Percentiles rank a stretch among this genome's conserved stretches.
Conservation (phyloP, 441 rosid genomes). For the Macaranga tanarius region DNA sequence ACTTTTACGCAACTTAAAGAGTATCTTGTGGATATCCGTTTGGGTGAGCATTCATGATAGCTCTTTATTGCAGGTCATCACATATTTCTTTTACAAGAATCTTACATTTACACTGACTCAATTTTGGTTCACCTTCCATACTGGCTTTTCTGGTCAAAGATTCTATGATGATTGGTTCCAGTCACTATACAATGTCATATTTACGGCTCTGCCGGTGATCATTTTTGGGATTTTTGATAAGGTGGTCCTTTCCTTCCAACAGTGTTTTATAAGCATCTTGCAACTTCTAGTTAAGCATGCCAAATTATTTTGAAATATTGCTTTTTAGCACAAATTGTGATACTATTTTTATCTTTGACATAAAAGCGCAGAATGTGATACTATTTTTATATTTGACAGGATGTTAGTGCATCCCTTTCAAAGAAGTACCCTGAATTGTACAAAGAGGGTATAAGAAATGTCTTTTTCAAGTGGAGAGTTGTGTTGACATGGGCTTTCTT, state of each 20-base stretch:
- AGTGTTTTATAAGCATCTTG: constrained; percentile 1
- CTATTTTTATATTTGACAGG: constrained; percentile 41
- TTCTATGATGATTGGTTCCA: constrained; percentile 99
- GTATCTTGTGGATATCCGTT: constrained; percentile 15
- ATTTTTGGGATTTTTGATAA: constrained; percentile 96
- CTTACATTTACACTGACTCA: constrained; percentile 97
- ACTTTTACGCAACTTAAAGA: constrained; percentile 19
- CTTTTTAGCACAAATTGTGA: background rate
- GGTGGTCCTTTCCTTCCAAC: constrained; percentile 45
- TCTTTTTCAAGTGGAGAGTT: constrained; percentile 89
- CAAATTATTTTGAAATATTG: background rate
- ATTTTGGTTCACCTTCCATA: constrained; percentile 99
- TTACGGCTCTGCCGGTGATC: constrained; percentile 95
- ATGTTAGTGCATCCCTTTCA: constrained; percentile 93
- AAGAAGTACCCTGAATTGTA: constrained; percentile 93
- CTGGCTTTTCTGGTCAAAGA: constrained; percentile 99
- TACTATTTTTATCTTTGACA: constrained; percentile 25
- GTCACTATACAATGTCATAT: constrained; percentile 88
- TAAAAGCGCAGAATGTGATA: background rate
- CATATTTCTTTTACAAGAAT: constrained; percentile 99
- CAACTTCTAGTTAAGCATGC: background rate
- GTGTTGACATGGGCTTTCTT: constrained; percentile 87
- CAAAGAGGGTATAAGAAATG: constrained; percentile 85
- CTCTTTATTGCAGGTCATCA: constrained; percentile 76
- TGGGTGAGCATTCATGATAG: constrained; percentile 10